Conservation (phyloP, 352 stramenopile genomes). For the Globisporangium carolinianum region DNA sequence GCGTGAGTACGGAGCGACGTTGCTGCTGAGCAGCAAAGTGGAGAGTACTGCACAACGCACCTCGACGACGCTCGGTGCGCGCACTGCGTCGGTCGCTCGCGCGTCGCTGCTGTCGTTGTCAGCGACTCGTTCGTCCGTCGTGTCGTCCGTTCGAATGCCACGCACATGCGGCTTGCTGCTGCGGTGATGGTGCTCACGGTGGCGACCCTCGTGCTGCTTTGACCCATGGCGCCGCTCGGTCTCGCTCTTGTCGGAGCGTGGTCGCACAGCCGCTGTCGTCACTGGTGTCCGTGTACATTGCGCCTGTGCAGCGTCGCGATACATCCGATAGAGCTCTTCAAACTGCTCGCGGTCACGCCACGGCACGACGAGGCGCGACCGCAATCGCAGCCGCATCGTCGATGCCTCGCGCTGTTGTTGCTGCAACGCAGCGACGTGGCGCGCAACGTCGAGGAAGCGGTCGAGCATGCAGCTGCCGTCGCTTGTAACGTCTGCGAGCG, state of each 20-base stretch:
- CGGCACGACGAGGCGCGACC: slow-evolving; percentile 36
- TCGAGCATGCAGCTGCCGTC: slow-evolving; percentile 54
- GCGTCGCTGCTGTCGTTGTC: slow-evolving; percentile 1
- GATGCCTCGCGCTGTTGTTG: slow-evolving; percentile 28
- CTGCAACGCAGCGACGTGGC: slow-evolving; percentile 22
- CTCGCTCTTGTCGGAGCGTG: background rate
- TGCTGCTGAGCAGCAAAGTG: no score
- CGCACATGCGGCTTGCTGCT: background rate
- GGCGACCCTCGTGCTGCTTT: slow-evolving; percentile 3
- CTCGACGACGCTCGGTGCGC: slow-evolving; percentile 8
- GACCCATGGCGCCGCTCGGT: slow-evolving; percentile 4
- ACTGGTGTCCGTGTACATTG: background rate
- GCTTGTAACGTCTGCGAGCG: slow-evolving; percentile 50
- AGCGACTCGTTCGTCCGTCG: background rate
- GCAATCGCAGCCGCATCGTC: slow-evolving; percentile 39
- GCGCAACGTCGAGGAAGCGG: slow-evolving; percentile 57
- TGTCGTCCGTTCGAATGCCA: no score
- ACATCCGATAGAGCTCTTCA: slow-evolving; percentile 40
- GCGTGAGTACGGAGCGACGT: background rate
- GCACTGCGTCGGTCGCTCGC: background rate
- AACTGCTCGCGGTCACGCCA: slow-evolving; percentile 49
- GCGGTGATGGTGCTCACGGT: slow-evolving; percentile 14
- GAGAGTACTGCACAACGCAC: background rate
- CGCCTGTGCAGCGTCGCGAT: slow-evolving; percentile 27
- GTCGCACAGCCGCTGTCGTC: no score